A percentile compares a stretch with the other conserved stretches of the same genome.
These are phyloP conservation scores for Sicyos edulis DNA, from an alignment of 306 rosid genomes.

Conservation along the genomic window DNA sequence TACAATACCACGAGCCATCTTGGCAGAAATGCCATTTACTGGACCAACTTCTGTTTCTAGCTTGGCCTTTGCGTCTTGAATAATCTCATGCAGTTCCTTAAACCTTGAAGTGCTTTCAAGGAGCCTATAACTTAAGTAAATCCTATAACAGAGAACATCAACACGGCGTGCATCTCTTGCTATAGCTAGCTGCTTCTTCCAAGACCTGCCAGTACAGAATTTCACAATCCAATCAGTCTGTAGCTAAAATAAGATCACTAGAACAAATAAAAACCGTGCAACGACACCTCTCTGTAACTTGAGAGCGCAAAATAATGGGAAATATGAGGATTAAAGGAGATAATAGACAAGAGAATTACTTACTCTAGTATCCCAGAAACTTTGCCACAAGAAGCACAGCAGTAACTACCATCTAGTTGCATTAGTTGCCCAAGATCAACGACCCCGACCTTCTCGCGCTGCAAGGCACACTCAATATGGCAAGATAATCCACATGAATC, in stretches of 20 bases:
- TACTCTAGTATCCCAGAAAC: slow-evolving; percentile 96
- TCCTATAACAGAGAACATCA: slow-evolving; percentile 85
- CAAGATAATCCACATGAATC: slow-evolving; percentile 97
- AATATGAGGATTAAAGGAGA: slow-evolving; percentile 10
- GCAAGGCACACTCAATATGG: slow-evolving; percentile 95
- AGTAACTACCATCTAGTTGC: slow-evolving; percentile 98
- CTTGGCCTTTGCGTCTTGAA: slow-evolving; percentile 80
- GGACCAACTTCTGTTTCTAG: slow-evolving; percentile 95
- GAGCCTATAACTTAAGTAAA: slow-evolving; percentile 89
- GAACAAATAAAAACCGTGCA: not conserved
- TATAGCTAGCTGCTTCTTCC: slow-evolving; percentile 87
- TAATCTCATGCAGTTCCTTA: slow-evolving; percentile 71
- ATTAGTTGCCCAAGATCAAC: slow-evolving; percentile 94
- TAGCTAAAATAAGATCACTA: not conserved
- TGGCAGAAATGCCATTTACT: slow-evolving; percentile 81
- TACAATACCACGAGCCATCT: slow-evolving; percentile 95
- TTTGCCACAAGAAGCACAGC: slow-evolving; percentile 98
- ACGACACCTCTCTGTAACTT: not conserved
- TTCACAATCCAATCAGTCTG: slow-evolving; percentile 2
- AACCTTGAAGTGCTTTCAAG: slow-evolving; percentile 75
- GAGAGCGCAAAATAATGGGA: slow-evolving; percentile 9
- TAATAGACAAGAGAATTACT: slow-evolving; percentile 32
- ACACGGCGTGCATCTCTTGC: slow-evolving; percentile 98
- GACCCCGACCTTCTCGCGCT: slow-evolving; percentile 82
- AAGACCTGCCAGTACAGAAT: slow-evolving; percentile 50